Evolutionary conservation across 169 alveolate species (phyloP), one percentile per base, ranked within the genome.

Genomic region (Plasmodium gonderi): DNA sequence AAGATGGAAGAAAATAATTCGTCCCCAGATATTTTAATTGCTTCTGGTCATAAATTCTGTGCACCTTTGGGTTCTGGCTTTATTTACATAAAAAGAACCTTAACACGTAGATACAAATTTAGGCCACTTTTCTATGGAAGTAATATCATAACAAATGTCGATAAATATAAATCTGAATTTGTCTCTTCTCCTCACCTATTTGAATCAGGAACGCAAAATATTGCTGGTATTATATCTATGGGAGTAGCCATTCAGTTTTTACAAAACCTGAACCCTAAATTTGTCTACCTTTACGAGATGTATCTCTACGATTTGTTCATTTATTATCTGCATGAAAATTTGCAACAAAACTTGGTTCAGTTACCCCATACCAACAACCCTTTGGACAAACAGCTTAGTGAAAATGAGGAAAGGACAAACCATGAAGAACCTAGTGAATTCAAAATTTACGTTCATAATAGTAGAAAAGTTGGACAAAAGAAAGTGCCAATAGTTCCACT

Each of bases 21-120:
- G 67, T 92, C 79, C 29, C 92, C 95, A 3, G 97, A 95, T 75
- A 91, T 95, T 40, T 64, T 95, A 69, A 95, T 94, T 26, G 94
- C 95, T 29, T 95, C 97, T 12, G 96, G 95, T 7, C 97, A 95
- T 89, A 95, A 95, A 79, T 90, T 95, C 67, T 95, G 95, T 75
- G 97, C 95, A 0, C 95, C 96, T 38, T 91, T 96, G 40, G 97
- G 97, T 14, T 65, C 92, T 23, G 97, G 97, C 17, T 95, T 95
- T 91, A 91, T 95, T 36, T 95, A 94, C 76, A 51, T 83, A 49
- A 83, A 83, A 49, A 83, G 67, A 51, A 17, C 47, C 9, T 33
- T 83, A 49, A 72, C 92, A 33, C 29, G 60, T 49, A 5, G 51
- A 49, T 83, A 47, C 77, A 83, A 83, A 83, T 72, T 75, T 60